Evolutionary conservation across 2,329 filamentous ascomycete genomes (phyloP).

Genomic region (Beauveria sp.): DNA sequence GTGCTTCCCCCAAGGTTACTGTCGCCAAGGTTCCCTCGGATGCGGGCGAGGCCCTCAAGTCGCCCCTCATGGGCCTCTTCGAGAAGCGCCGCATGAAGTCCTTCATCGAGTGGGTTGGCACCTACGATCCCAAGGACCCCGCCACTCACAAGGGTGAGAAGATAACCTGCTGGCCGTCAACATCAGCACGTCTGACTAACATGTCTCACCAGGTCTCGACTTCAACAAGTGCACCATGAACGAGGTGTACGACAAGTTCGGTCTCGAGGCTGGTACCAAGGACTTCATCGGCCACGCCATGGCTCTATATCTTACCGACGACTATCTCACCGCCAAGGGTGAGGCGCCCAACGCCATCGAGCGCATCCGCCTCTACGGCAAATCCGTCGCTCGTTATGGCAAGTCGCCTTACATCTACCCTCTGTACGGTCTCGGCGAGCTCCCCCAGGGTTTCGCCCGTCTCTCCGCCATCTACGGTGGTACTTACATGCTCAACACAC

Average conservation of each 20-base stretch:
- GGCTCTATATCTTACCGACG: slow-evolving; percentile 88
- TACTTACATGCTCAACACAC: slow-evolving; percentile 98
- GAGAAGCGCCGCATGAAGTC: slow-evolving; percentile 96
- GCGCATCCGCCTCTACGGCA: slow-evolving; percentile 91
- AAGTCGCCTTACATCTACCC: slow-evolving; percentile 99
- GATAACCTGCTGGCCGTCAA: neutral
- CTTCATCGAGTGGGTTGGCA: slow-evolving; percentile 92
- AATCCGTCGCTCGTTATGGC: slow-evolving; percentile 94
- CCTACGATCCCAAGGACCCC: slow-evolving; percentile 74
- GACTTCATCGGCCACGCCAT: slow-evolving; percentile 98
- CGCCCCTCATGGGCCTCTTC: slow-evolving; percentile 91
- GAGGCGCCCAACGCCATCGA: slow-evolving; percentile 77
- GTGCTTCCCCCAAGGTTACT: slow-evolving; percentile 71
- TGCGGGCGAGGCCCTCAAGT: slow-evolving; percentile 80
- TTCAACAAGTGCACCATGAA: slow-evolving; percentile 79
- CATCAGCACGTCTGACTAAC: neutral
- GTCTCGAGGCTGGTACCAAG: slow-evolving; percentile 77
- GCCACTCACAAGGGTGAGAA: slow-evolving; percentile 78
- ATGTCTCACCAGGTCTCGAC: slow-evolving; percentile 59
- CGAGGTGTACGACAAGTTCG: slow-evolving; percentile 98
- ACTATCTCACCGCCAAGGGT: slow-evolving; percentile 69
- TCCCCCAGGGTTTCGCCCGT: slow-evolving; percentile 95
- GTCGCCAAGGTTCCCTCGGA: slow-evolving; percentile 96
- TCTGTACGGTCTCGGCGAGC: slow-evolving; percentile 91
- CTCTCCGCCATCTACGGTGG: slow-evolving; percentile 97